Conservation (phyloP, 306 rosid genomes). For the Quillaja saponaria region DNA sequence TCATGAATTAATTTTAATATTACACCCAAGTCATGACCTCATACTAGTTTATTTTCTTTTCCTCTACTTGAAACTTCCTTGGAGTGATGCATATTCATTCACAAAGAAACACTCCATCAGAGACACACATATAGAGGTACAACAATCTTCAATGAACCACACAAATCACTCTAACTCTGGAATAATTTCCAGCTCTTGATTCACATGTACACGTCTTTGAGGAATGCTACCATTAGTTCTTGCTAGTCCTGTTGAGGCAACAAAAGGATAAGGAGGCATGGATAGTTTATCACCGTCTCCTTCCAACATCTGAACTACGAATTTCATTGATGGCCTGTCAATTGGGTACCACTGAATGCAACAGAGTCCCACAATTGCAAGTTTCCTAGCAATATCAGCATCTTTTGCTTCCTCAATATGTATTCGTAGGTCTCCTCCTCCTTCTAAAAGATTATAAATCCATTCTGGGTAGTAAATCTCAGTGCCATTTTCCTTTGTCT, state of each 20-base stretch:
- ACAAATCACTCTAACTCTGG: not conserved
- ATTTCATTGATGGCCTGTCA: conserved; percentile 27
- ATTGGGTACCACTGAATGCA: conserved; percentile 30
- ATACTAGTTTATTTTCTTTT: no score
- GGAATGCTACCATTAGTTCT: not conserved
- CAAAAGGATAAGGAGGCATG: conserved; percentile 14
- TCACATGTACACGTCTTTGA: not conserved
- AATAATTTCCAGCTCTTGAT: no score
- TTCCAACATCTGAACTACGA: conserved; percentile 27
- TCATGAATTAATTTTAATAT: no score
- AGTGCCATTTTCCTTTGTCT: conserved; percentile 5
- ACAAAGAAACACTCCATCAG: no score
- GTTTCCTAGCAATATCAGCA: conserved; percentile 16
- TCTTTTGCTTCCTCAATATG: not conserved
- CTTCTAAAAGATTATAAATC: conserved; percentile 23
- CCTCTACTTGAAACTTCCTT: no score
- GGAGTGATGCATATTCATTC: no score
- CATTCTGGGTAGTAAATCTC: conserved; percentile 25
- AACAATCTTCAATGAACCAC: no score
- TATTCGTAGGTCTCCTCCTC: not conserved
- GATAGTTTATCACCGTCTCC: not conserved
- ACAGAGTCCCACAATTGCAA: conserved; percentile 33
- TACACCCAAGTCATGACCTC: no score
- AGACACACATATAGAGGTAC: no score
- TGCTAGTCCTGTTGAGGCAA: not conserved